Evolutionary conservation across 129 eudicot species (phyloP).

Genomic region (Deinandra increscens): DNA sequence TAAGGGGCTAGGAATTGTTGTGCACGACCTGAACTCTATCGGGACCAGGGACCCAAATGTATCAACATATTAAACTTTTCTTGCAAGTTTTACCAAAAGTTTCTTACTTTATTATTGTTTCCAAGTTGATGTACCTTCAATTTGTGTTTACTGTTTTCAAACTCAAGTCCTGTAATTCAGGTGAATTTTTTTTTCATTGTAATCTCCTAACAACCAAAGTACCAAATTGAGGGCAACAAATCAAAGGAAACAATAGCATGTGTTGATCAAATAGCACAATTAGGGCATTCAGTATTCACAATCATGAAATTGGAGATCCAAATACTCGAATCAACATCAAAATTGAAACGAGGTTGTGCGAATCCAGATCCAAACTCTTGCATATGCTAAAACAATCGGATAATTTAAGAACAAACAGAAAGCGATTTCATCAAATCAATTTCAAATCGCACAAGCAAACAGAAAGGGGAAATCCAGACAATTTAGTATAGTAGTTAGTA

Average conservation of each 20-base stretch:
- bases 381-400: not conserved
- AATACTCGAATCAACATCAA: slow-evolving; percentile 6
- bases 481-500: not conserved
- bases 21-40: too few species aligned
- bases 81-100: too few species aligned
- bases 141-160: too few species aligned
- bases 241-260: not conserved
- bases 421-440: not conserved
- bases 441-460: not conserved
- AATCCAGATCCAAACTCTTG: slow-evolving; percentile 11
- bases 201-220: not conserved
- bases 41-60: too few species aligned
- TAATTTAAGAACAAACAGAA: slow-evolving; percentile 1
- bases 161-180: too few species aligned
- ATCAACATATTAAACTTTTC: too few species aligned
- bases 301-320: slow-evolving; percentile 5
- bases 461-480: not conserved
- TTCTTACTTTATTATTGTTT: too few species aligned
- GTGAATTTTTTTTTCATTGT: not conserved
- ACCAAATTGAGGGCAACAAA: not conserved
- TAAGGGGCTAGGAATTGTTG: too few species aligned
- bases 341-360: not conserved
- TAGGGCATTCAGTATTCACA: slow-evolving; percentile 9
- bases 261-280: not conserved
- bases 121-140: too few species aligned